Evolutionary conservation across 495 filamentous ascomycete species (phyloP), one percentile per base, ranked within the genome.

Genomic region (Neurospora sp.): DNA sequence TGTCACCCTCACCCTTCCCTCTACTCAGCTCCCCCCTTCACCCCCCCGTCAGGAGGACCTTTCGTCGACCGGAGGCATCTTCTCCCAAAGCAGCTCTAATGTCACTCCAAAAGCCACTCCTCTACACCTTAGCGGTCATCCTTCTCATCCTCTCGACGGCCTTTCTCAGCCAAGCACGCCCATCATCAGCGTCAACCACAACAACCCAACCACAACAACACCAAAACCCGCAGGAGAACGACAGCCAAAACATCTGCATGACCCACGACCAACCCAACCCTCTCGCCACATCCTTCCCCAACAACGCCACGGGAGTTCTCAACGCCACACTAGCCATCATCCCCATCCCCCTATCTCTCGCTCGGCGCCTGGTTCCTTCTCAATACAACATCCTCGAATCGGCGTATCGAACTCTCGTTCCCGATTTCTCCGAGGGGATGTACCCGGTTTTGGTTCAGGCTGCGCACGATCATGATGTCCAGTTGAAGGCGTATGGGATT

Each of bases 401-500:
- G 11, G 82, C 82, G 3, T 85, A 82, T 73, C 78, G 81, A 1
- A 71, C 74, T 28, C 72, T 84, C 17, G 62, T 84, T 9, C 83
- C 83, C 31, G 74, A 76, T 39, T 85, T 85, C 42, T 82, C 82
- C 3, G 74, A 77, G 69, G 82, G 80, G 34, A 84, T 84, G 82
- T 85, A 84, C 71, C 83, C 83, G 6, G 80, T 85, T 73, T 69
- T 85, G 76, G 42, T 83, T 19, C 82, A 85, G 70, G 82, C 82
- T 11, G 83, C 81, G 8, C 82, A 84, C 31, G 83, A 85, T 72
- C 83, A 85, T 45, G 83, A 85, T 45, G 70, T 85, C 19, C 81
- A 82, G 73, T 70, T 83, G 10, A 73, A 71, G 21, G 78, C 79
- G 0, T 81, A 81, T 37, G 80, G 79, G 69, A 77, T 81, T 39